These are phyloP conservation scores for Arbutus unedo DNA, from an alignment of 148 eudicot genomes.

Conservation along the genomic window DNA sequence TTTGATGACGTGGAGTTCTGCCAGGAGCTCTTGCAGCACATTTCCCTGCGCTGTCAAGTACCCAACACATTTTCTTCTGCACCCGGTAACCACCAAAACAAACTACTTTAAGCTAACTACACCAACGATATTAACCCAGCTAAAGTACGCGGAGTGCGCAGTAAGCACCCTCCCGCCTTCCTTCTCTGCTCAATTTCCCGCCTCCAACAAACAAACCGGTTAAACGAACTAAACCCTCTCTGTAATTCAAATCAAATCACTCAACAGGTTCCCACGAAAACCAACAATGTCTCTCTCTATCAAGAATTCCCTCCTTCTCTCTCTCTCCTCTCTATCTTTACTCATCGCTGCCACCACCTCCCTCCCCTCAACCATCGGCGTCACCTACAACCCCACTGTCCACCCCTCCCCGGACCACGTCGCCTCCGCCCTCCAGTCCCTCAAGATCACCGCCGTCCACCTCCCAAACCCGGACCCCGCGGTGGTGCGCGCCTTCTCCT, in stretches of 20 bases:
- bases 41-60: too few relatives aligned
- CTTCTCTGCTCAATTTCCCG: too few relatives aligned
- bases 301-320: background rate
- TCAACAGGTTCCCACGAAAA: background rate
- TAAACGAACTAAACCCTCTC: background rate
- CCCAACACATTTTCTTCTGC: background rate
- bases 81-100: background rate
- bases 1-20: too few relatives aligned
- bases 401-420: conserved; percentile 34
- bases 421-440: conserved; percentile 30
- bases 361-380: conserved; percentile 25
- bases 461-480: conserved; percentile 47
- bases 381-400: conserved; percentile 21
- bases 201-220: too few relatives aligned
- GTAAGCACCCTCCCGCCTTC: background rate
- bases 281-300: conserved; percentile 5
- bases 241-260: background rate
- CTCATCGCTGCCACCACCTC: conserved; percentile 13
- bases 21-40: too few relatives aligned
- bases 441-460: conserved; percentile 47
- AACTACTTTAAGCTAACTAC: background rate
- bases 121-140: background rate
- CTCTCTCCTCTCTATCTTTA: conserved; percentile 4
- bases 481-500: conserved; percentile 57
- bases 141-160: conserved; percentile 13